A percentile compares a stretch with the other conserved stretches of the same genome.
Evolutionary conservation across 1,284 basidiomycete species (phyloP).

Genomic region (Phellinidium pouzarii): DNA sequence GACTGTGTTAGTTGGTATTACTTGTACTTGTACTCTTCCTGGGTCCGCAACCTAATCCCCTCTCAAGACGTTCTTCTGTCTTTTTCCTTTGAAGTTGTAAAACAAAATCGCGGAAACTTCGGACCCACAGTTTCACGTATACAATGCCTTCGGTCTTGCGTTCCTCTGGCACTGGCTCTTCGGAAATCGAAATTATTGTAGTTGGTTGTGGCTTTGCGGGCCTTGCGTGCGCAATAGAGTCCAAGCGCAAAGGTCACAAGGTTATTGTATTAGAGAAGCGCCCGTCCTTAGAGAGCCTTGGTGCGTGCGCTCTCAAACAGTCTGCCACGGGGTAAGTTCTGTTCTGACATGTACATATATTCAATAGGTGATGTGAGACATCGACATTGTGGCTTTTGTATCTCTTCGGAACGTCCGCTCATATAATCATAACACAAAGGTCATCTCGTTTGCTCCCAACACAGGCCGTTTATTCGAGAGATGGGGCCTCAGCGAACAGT

Average conservation of each 20-base stretch:
- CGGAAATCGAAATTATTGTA: constrained; percentile 21
- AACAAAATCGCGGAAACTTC: no score
- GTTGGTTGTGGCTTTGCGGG: constrained; percentile 29
- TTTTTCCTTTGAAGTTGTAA: no score
- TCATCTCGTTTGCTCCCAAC: constrained; percentile 21
- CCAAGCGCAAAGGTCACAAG: constrained; percentile 25
- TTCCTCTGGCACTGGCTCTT: not conserved
- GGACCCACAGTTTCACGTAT: not conserved
- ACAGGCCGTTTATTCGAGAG: constrained; percentile 22
- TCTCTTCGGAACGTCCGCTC: not conserved
- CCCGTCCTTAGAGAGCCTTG: constrained; percentile 15
- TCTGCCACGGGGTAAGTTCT: no score
- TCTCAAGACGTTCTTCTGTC: no score
- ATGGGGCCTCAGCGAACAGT: constrained; percentile 26
- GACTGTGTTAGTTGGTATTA: not conserved
- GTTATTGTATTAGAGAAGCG: constrained; percentile 26
- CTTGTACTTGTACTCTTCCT: no score
- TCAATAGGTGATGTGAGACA: constrained; percentile 13
- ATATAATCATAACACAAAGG: constrained; percentile 1
- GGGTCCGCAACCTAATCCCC: no score
- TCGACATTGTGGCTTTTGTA: not conserved
- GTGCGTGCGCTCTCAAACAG: not conserved
- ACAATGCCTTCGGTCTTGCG: constrained; percentile 8
- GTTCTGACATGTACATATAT: no score
- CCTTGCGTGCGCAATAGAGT: constrained; percentile 28